phyloP scores from a whole-genome alignment of 768 basidiomycete genomes.

The Chalciporus pseudorubinellus region DNA sequence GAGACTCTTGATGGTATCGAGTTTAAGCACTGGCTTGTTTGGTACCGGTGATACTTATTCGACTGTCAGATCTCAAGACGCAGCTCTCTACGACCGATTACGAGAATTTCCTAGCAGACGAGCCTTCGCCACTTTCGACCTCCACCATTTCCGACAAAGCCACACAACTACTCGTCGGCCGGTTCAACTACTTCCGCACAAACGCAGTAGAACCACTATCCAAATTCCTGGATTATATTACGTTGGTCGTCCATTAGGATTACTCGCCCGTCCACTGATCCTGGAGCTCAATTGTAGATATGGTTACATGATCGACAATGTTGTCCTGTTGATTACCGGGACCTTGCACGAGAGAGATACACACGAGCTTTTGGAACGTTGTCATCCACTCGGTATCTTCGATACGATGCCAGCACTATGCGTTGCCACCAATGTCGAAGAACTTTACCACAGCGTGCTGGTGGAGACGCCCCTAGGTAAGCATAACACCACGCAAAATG shows the following conservation, averaged over 20 bases:
- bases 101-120: slow-evolving; percentile 96
- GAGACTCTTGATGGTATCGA: slow-evolving; percentile 88
- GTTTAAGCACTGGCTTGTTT: background rate
- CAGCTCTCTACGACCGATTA: slow-evolving; percentile 97
- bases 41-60: slow-evolving; percentile 1
- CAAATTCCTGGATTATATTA: slow-evolving; percentile 97
- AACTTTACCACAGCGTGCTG: slow-evolving; percentile 93
- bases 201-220: slow-evolving; percentile 90
- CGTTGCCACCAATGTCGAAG: slow-evolving; percentile 98
- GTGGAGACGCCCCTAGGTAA: slow-evolving; percentile 96
- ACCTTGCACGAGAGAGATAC: slow-evolving; percentile 97
- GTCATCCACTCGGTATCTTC: slow-evolving; percentile 95
- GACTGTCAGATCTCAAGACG: slow-evolving; percentile 80
- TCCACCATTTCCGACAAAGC: slow-evolving; percentile 97
- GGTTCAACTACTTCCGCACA: slow-evolving; percentile 90
- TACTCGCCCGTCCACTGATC: slow-evolving; percentile 4
- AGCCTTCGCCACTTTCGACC: slow-evolving; percentile 89
- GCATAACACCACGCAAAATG: slow-evolving; percentile 25
- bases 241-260: slow-evolving; percentile 52
- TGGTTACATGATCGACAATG: slow-evolving; percentile 99
- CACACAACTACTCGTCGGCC: slow-evolving; percentile 91
- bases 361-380: slow-evolving; percentile 92
- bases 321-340: slow-evolving; percentile 94
- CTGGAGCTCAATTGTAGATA: slow-evolving; percentile 52
- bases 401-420: slow-evolving; percentile 99